Percentiles rank a stretch among this genome's conserved stretches.
Conservation (phyloP, 192 early-diverging fungal genomes). For the Paraglomus brasilianum region DNA sequence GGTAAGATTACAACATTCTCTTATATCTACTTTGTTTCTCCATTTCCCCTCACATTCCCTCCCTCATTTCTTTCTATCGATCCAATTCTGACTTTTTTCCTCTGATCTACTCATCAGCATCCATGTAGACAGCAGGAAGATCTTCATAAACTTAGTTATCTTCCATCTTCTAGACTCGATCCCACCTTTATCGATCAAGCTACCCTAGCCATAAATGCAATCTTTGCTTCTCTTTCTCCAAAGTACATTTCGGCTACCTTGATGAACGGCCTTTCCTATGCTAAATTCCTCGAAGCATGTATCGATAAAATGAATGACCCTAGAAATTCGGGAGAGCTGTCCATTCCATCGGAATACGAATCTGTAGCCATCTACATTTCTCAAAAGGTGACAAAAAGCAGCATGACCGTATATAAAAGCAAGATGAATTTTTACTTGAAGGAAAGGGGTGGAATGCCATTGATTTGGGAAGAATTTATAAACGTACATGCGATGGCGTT, state of each 20-base stretch:
- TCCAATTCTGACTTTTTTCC: too few species aligned
- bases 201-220: not conserved
- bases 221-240: conserved; percentile 1
- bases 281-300: conserved; percentile 17
- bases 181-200: not conserved
- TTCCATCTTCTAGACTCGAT: not conserved
- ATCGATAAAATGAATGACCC: conserved; percentile 13
- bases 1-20: too few species aligned
- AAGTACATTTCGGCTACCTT: conserved; percentile 17
- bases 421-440: not conserved
- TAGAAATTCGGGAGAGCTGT: not conserved
- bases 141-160: conserved; percentile 14
- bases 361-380: conserved; percentile 11
- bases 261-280: conserved; percentile 9
- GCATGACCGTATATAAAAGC: not conserved
- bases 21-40: too few species aligned
- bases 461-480: conserved; percentile 12
- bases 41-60: too few species aligned
- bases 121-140: not conserved
- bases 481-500: not conserved
- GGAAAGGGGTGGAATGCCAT: not conserved
- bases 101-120: too few species aligned
- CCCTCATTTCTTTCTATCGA: too few species aligned
- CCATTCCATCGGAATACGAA: conserved; percentile 18
- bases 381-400: not conserved